Base-by-base conservation (phyloP, 768 basidiomycete genomes). In the Termitomyces sp. region DNA sequence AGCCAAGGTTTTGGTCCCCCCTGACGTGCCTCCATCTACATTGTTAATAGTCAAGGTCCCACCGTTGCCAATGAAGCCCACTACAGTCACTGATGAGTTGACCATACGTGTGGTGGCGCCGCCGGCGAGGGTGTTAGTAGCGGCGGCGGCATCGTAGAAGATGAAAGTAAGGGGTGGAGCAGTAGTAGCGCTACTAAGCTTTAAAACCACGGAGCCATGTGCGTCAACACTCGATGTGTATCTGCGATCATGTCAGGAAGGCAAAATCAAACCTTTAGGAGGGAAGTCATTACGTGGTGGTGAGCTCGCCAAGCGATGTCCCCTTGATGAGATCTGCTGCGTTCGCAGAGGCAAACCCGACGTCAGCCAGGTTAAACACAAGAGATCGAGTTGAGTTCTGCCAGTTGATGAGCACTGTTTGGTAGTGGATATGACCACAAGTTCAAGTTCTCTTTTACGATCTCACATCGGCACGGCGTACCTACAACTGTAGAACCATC, bases 401-500 rank as follows among this genome's bases (percentile, higher is more conserved):
- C 77, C 74, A 79, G 60, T 80, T 80, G 53, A 81, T 75, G 30
- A 80, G 58, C n/a, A 80, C 79, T 79, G 27, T 18, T 33, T 5
- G 33, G n/a, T 18, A 47, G 33, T 2, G 16, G 3, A 20, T 40
- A 30, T 20, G 22, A 36, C 37, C 27, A 39, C 33, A 37, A 51
- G 14, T 40, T 36, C 46, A 3, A 47, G 36, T n/a, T 24, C 22
- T 42, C 5, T 12, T n/a, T 30, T 5, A 3, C 33, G n/a, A 37
- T 42, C 40, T 22, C 39, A 7, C 49, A 20, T 14, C 24, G 30
- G 26, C 20, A 24, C 8, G 4, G 65, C 73, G 40, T 58, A 78
- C 79, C 68, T 55, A 74, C 80, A 53, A 77, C 76, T 26, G 73
- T 79, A 5, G 78, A 79, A 27, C 78, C 79, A 65, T 80, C 79